phyloP scores from a whole-genome alignment of 2,329 filamentous ascomycete species.

The Cadophora luteo-olivacea region DNA sequence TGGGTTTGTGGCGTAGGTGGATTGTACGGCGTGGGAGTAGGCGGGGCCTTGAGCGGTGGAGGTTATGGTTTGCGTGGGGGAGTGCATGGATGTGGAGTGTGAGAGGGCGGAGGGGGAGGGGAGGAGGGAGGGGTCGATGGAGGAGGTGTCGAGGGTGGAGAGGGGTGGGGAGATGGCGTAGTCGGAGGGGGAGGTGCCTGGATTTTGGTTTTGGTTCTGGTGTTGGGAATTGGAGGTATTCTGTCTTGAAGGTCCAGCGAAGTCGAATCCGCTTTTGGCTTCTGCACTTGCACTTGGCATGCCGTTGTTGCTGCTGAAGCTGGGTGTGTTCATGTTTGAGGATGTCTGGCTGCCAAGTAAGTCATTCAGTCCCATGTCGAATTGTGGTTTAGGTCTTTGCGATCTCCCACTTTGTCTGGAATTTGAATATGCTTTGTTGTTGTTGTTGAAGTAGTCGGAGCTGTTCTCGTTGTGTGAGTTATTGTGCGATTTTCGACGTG shows the following conservation, averaged over 20 bases:
- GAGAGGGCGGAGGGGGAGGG: slow-evolving; percentile 24
- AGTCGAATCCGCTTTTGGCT: slow-evolving; percentile 34
- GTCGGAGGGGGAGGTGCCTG: slow-evolving; percentile 29
- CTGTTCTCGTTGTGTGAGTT: slow-evolving; percentile 7
- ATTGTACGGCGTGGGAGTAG: slow-evolving; percentile 23
- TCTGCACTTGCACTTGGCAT: not conserved
- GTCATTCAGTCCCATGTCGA: slow-evolving; percentile 45
- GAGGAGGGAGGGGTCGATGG: slow-evolving; percentile 42
- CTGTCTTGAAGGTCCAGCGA: slow-evolving; percentile 19
- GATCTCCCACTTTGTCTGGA: slow-evolving; percentile 9
- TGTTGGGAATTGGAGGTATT: slow-evolving; percentile 18
- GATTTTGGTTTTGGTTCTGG: slow-evolving; percentile 16
- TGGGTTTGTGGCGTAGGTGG: slow-evolving; percentile 20
- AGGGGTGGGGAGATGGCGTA: slow-evolving; percentile 40
- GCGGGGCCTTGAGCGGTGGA: slow-evolving; percentile 9
- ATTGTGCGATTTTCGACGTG: slow-evolving; percentile 30
- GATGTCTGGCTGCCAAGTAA: slow-evolving; percentile 35
- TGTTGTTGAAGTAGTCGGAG: slow-evolving; percentile 35
- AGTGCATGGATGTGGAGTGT: slow-evolving; percentile 8
- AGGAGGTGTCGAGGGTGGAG: slow-evolving; percentile 37
- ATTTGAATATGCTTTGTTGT: slow-evolving; percentile 21
- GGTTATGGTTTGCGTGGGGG: not conserved
- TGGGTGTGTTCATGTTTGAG: slow-evolving; percentile 13
- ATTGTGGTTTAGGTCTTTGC: slow-evolving; percentile 40
- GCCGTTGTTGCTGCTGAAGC: slow-evolving; percentile 2